phyloP scores from a whole-genome alignment of 73 alveolate species.

The Uronychia setigera region DNA sequence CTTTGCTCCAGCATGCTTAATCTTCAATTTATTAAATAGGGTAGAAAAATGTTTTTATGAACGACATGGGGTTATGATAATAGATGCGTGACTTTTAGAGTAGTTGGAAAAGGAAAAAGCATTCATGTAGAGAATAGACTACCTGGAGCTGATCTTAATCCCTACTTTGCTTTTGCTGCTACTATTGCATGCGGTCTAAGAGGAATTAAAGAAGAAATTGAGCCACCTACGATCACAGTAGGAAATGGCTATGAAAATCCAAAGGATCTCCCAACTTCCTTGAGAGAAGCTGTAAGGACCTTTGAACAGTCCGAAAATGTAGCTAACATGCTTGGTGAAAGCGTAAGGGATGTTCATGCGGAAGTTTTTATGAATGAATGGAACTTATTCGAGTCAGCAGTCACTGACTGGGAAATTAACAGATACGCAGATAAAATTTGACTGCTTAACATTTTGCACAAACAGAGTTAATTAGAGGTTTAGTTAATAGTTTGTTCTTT shows the following conservation, averaged over 20 bases:
- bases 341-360: too few relatives aligned
- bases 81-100: neutral
- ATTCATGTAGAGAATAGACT: neutral
- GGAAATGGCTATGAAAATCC: neutral
- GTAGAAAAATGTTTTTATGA: too few relatives aligned
- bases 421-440: too few relatives aligned
- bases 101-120: neutral
- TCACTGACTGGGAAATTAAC: too few relatives aligned
- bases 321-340: neutral
- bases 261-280: neutral
- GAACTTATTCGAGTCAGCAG: too few relatives aligned
- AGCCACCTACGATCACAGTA: neutral
- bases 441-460: too few relatives aligned
- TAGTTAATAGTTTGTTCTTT: too few relatives aligned
- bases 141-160: constrained; percentile 1
- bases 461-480: too few relatives aligned
- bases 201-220: neutral
- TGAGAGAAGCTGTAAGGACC: neutral
- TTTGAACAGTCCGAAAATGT: too few relatives aligned
- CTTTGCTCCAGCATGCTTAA: too few relatives aligned
- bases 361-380: too few relatives aligned
- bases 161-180: neutral
- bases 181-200: neutral
- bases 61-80: constrained; percentile 8
- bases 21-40: too few relatives aligned